A percentile compares a stretch with the other conserved stretches of the same genome.
Conservation (phyloP, 2,329 filamentous ascomycete genomes). For the Aspergillus brunneoviolaceus region DNA sequence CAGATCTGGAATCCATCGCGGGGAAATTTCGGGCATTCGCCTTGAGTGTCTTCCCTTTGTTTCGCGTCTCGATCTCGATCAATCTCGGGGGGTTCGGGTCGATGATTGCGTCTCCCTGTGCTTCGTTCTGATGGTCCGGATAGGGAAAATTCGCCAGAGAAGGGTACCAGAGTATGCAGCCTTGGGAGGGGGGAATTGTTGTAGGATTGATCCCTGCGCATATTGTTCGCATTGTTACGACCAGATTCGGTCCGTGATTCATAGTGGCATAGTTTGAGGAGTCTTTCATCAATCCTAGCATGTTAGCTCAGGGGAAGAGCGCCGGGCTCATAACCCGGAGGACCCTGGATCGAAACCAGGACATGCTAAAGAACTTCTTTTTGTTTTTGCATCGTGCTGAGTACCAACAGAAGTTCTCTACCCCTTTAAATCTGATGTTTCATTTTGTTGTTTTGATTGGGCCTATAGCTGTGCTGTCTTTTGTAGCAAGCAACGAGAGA, state of each 20-base stretch:
- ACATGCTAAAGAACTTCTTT: conserved; percentile 16
- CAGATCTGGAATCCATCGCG: neutral
- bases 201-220: no score
- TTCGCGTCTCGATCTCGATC: no score
- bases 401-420: neutral
- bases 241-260: neutral
- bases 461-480: no score
- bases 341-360: conserved; percentile 35
- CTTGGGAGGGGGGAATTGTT: no score
- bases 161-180: no score
- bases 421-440: neutral
- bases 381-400: neutral
- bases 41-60: neutral
- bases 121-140: no score
- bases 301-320: conserved; percentile 47
- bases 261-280: neutral
- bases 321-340: conserved; percentile 50
- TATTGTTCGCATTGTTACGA: no score
- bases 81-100: no score
- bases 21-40: neutral
- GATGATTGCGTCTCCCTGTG: no score
- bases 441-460: no score
- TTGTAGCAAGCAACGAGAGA: no score
- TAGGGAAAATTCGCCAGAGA: no score
- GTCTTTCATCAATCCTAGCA: conserved; percentile 22